Conservation (phyloP, 108 stramenopile species). For the Pseudonitzschia multiseries region DNA sequence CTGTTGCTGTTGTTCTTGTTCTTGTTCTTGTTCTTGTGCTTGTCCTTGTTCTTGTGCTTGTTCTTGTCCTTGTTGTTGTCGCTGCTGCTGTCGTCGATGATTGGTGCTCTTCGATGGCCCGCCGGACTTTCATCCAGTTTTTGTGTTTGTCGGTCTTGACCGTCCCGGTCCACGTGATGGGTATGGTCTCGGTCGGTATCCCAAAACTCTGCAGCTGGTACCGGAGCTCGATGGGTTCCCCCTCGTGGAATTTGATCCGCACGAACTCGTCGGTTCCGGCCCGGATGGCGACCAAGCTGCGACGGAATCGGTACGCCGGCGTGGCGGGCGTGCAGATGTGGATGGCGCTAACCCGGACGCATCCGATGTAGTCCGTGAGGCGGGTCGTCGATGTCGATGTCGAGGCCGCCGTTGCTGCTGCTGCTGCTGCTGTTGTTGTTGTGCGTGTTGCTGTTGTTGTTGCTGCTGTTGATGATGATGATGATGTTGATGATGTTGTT, state of each 20-base stretch:
- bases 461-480: no score
- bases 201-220: conserved; percentile 25
- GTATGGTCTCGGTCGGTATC: conserved; percentile 14
- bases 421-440: no score
- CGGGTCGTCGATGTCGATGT: no score
- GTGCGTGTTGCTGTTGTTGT: no score
- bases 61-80: neutral
- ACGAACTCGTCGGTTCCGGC: neutral
- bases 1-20: no score
- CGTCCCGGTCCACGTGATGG: conserved; percentile 4
- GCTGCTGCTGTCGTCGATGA: neutral
- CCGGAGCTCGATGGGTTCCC: conserved; percentile 14
- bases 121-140: conserved; percentile 14
- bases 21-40: no score
- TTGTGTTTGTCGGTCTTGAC: neutral
- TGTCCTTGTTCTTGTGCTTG: no score
- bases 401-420: no score
- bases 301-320: neutral
- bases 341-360: neutral
- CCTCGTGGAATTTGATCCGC: neutral
- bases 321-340: neutral
- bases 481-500: no score
- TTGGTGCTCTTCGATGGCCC: neutral
- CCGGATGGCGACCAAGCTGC: neutral
- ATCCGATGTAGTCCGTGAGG: neutral